Base-by-base conservation (phyloP, 2,329 filamentous ascomycete genomes). In the Xenosphaeropsis pyriputrescens region DNA sequence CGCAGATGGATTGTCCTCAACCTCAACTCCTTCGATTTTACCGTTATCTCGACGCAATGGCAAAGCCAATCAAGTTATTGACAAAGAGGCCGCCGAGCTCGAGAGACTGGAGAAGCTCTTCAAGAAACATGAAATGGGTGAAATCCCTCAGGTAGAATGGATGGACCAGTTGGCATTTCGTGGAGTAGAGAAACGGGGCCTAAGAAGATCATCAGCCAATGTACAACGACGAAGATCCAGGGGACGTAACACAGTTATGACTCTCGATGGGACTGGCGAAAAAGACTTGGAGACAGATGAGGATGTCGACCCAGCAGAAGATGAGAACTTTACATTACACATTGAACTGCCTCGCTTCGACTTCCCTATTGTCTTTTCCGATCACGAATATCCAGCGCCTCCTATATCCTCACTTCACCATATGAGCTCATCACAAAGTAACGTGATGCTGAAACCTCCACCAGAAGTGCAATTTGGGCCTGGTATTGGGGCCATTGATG, bases 111-210 rank as follows among this genome's bases (percentile, higher is more conserved):
- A 96, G 53, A 79, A 76, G 38, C 59, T 96, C 16, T 82, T 98
- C 55, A 98, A 98, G 61, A 93, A 94, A 59, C 91, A 96, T 53
- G 93, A 98, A 55, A 93, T 95, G 81, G 88, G 86, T 14, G 91
- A 98, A 55, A 89, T 98, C 18, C 78, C 85, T 1, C 75, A 86
- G 13, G 82, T 94, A 35, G 85, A 93, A 50, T 98, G 91, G 93
- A 71, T 98, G 32, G 91, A 98, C 56, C 84, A 91, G 51, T 70
- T 96, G 49, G 88, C 95, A 2, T 98, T 93, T 55, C 78, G 89
- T 31, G 81, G 81, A 37, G 79, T 93, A 42, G 89, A 94, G 61
- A 91, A 83, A 59, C 69, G 76, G 41, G 74, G 79, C 16, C 55
- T 75, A 2, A 68, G 77, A 49, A 72, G 74, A 9, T 75, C 81